Evolutionary conservation across 2,329 filamentous ascomycete genomes (phyloP).

Genomic region (Ophiostoma australiae): DNA sequence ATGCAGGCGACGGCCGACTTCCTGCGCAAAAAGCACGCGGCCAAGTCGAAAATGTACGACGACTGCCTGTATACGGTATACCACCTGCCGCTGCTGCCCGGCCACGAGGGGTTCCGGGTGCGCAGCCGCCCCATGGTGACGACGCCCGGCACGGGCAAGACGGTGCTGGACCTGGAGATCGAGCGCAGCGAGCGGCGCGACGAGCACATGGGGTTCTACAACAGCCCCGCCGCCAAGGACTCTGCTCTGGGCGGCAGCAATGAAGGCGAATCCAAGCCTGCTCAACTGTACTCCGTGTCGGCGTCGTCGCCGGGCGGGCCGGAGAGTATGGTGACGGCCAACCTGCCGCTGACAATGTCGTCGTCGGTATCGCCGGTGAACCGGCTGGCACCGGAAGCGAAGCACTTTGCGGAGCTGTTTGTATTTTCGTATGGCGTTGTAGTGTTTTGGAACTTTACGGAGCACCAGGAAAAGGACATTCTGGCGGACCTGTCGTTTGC

Average conservation of each 20-base stretch:
- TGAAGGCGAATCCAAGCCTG: neutral
- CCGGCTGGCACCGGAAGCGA: constrained; percentile 63
- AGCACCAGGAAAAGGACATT: constrained; percentile 92
- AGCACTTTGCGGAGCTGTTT: constrained; percentile 89
- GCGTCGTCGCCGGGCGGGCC: neutral
- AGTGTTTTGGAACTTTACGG: constrained; percentile 98
- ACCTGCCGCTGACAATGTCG: neutral
- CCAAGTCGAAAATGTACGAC: constrained; percentile 93
- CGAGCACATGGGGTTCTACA: constrained; percentile 83
- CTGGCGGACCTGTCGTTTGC: constrained; percentile 92
- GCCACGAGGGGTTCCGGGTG: constrained; percentile 79
- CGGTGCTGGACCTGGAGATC: constrained; percentile 89
- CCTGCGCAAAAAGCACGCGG: constrained; percentile 78
- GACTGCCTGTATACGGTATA: constrained; percentile 96
- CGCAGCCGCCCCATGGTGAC: constrained; percentile 88
- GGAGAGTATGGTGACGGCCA: neutral
- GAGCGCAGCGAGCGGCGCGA: constrained; percentile 85
- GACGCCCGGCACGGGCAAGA: constrained; percentile 82
- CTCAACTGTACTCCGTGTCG: constrained; percentile 17
- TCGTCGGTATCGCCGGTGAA: constrained; percentile 40
- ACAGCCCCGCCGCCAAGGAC: constrained; percentile 41
- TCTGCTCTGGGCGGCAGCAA: neutral
- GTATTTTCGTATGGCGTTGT: constrained; percentile 96
- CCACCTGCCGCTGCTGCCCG: constrained; percentile 80
- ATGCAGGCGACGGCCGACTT: constrained; percentile 85